Base-by-base conservation (phyloP, 2,329 filamentous ascomycete genomes). In the Ascochyta lentis region DNA sequence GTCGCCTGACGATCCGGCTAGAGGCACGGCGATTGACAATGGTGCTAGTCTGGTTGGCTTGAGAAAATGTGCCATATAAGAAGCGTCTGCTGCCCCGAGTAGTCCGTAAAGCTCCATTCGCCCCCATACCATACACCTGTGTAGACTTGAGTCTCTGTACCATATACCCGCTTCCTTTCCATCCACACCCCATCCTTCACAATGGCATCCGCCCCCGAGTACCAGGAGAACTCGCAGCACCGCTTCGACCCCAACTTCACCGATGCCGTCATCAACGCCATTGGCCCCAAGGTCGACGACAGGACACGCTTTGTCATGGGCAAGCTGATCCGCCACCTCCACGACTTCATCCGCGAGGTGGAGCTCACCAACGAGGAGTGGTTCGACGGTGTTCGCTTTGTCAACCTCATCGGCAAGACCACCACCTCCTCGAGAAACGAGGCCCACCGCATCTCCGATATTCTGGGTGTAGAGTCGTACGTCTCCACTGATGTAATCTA, bases 191-290 rank as follows among this genome's bases (percentile, higher is more conserved):
- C 42, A 33, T 45, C 43, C 43, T 26, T 52, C 57, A 53, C 42
- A 63, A 64, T 51, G 49, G 46, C 45, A 29, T 67, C 64, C 27
- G 65, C 66, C 42, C 64, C 67, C 33, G 46, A 59, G 15, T 48
- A 59, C 46, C 66, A 70, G 58, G 55, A 66, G 24, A 56, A 54
- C 40, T 56, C 56, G 31, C 42, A 59, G 39, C 70, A 74, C 67
- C 76, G 78, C 64, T 92, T 90, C 79, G 90, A 94, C 75, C 90
- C 90, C 66, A 84, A 83, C 78, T 92, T 93, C 80, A 94, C 90
- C 49, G 77, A 86, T 65, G 83, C 86, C 74, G 89, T 92, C 76
- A 81, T 92, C 71, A 84, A 90, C 61, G 83, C 86, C 66, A 92
- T 91, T 81, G 86, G 88, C 49, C 86, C 89, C 66, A 86, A 89